phyloP scores from a whole-genome alignment of 2,329 filamentous ascomycete genomes.

The Emmonsiellopsis sp. region DNA sequence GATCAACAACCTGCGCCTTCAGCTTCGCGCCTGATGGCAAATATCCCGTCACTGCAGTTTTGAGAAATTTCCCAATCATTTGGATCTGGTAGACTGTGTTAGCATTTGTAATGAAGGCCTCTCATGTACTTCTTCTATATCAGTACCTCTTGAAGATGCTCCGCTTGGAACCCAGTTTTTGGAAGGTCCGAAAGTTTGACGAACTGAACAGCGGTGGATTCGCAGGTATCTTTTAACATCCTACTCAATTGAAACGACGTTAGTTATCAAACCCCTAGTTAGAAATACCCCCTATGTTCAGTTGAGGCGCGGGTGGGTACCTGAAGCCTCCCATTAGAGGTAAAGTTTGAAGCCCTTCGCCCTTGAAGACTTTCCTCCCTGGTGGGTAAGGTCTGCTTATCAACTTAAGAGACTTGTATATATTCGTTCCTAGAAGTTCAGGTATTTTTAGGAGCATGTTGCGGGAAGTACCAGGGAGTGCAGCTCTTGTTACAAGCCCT shows the following conservation, averaged over 20 bases:
- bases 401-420: background rate
- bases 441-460: background rate
- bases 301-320: background rate
- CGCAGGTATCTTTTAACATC: background rate
- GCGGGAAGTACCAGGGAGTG: background rate
- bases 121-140: background rate
- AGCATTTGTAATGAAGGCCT: background rate
- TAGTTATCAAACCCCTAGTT: background rate
- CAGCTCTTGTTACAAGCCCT: background rate
- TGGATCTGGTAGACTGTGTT: background rate
- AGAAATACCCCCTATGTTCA: background rate
- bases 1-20: background rate
- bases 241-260: background rate
- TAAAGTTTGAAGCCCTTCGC: background rate
- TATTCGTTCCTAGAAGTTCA: background rate
- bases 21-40: background rate
- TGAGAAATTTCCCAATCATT: background rate
- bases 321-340: background rate
- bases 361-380: background rate
- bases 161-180: background rate
- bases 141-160: slow-evolving; percentile 1
- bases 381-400: background rate
- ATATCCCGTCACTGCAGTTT: background rate
- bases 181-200: background rate
- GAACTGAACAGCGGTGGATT: background rate